Conservation (phyloP, 345 rosid genomes). For the Camelina laxa region DNA sequence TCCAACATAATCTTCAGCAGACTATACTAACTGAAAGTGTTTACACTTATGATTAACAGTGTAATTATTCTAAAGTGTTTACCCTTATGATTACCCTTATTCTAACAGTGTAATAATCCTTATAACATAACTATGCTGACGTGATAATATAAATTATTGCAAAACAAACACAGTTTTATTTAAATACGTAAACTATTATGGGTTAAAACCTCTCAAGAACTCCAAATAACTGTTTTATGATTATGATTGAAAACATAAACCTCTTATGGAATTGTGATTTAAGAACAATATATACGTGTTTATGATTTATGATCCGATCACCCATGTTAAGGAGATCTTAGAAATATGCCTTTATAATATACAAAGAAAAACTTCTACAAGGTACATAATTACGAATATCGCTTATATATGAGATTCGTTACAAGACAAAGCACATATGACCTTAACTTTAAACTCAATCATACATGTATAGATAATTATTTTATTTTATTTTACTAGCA, state of each 20-base stretch:
- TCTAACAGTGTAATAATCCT: neutral
- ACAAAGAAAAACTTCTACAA: neutral
- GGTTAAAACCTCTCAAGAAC: too few relatives aligned
- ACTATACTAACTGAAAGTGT: neutral
- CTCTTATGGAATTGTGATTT: too few relatives aligned
- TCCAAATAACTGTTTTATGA: too few relatives aligned
- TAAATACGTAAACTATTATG: neutral
- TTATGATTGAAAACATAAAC: too few relatives aligned
- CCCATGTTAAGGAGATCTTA: slow-evolving; percentile 1
- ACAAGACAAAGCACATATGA: slow-evolving; percentile 29
- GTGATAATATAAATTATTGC: too few relatives aligned
- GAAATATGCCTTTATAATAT: neutral
- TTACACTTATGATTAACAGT: neutral
- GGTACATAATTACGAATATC: slow-evolving; percentile 3
- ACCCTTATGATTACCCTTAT: neutral
- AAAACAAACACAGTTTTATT: neutral
- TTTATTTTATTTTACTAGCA: slow-evolving; percentile 17
- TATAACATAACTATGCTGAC: neutral
- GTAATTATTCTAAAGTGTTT: neutral
- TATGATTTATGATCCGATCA: neutral
- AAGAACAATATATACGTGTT: neutral
- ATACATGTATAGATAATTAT: neutral
- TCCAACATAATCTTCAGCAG: slow-evolving; percentile 20
- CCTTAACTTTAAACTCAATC: slow-evolving; percentile 19
- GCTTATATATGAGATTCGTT: neutral